These are phyloP conservation scores for Zoysia japonica DNA, from an alignment of 176 grass and related monocot species.

Conservation along the genomic window DNA sequence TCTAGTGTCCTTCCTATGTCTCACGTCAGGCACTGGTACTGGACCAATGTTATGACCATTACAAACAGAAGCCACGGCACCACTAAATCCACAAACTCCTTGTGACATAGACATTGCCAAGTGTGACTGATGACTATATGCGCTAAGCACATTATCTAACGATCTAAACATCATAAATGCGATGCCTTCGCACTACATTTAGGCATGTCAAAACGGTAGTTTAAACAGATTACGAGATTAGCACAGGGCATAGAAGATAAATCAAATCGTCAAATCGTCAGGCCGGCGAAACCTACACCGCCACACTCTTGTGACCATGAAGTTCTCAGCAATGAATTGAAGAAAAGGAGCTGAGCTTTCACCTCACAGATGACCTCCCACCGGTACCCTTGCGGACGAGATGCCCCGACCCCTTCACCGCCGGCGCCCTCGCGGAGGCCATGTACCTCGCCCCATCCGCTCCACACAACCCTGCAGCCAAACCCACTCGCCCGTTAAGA, in stretches of 20 bases:
- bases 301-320: not conserved
- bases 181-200: not conserved
- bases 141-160: not conserved
- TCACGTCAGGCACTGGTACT: not conserved
- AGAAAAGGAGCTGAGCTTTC: not conserved
- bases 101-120: not conserved
- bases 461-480: slow-evolving; percentile 37
- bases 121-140: not conserved
- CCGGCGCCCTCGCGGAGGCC: slow-evolving; percentile 52
- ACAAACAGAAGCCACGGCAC: not conserved
- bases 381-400: slow-evolving; percentile 92
- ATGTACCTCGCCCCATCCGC: slow-evolving; percentile 60
- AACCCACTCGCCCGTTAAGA: slow-evolving; percentile 14
- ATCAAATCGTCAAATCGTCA: slow-evolving; percentile 11
- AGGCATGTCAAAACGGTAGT: not conserved
- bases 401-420: slow-evolving; percentile 68
- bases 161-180: not conserved
- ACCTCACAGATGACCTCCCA: slow-evolving; percentile 89
- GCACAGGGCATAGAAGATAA: not conserved
- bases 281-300: not conserved
- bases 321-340: not conserved
- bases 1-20: not conserved
- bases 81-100: not conserved
- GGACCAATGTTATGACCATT: not conserved
- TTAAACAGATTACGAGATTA: not conserved